Conservation (phyloP, 257 asterid genomes). For the Echites panduratus region DNA sequence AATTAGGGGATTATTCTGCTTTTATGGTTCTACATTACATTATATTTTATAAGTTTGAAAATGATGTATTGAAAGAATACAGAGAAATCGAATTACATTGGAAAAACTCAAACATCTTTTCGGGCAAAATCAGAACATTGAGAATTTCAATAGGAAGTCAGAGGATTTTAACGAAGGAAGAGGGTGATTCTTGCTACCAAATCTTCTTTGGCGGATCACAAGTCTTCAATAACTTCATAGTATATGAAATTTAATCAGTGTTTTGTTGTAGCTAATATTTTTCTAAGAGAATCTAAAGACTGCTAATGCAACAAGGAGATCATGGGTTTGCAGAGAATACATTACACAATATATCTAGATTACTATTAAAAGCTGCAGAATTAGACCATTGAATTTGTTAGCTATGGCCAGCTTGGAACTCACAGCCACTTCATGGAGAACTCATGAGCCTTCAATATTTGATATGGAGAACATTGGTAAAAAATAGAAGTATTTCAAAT, state of each 20-base stretch:
- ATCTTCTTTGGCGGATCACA: slow-evolving; percentile 22
- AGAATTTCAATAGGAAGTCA: slow-evolving; percentile 21
- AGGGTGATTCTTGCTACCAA: slow-evolving; percentile 21
- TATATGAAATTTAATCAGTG: slow-evolving; percentile 57
- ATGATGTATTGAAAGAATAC: no score
- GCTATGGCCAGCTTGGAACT: slow-evolving; percentile 91
- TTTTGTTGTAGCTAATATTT: slow-evolving; percentile 61
- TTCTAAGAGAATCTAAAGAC: slow-evolving; percentile 61
- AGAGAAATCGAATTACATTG: no score
- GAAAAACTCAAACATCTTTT: slow-evolving; percentile 29
- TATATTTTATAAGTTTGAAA: no score
- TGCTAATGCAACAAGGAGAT: slow-evolving; percentile 32
- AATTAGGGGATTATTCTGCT: no score
- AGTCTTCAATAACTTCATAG: slow-evolving; percentile 23
- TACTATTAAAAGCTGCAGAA: slow-evolving; percentile 64
- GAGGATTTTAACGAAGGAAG: slow-evolving; percentile 29
- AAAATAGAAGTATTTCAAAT: no score
- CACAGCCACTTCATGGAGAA: slow-evolving; percentile 90
- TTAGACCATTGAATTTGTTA: slow-evolving; percentile 83
- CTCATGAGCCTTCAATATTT: no score
- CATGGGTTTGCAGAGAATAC: slow-evolving; percentile 50
- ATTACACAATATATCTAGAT: slow-evolving; percentile 43
- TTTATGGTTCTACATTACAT: no score
- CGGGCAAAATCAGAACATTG: slow-evolving; percentile 29
- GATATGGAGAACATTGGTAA: no score